phyloP scores from a whole-genome alignment of 2,329 filamentous ascomycete species.

The Aspergillus spinulosporus region DNA sequence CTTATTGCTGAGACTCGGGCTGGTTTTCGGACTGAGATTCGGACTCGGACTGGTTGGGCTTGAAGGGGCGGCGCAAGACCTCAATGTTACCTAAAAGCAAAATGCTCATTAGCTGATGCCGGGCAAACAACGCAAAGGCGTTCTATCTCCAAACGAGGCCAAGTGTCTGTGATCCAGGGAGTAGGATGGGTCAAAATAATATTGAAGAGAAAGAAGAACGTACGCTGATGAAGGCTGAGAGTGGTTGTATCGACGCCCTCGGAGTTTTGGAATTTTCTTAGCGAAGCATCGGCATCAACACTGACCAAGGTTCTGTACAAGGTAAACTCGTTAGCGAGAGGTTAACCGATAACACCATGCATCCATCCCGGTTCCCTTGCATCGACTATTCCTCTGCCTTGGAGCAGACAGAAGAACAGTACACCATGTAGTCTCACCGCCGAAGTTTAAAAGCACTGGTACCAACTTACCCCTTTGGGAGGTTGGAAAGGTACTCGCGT shows the following conservation, averaged over 20 bases:
- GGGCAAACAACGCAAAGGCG: neutral
- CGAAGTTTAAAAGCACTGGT: neutral
- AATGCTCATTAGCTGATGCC: neutral
- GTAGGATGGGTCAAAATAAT: neutral
- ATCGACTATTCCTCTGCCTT: neutral
- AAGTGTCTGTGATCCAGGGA: no score
- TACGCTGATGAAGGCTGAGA: conserved; percentile 79
- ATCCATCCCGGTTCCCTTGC: neutral
- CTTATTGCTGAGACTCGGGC: neutral
- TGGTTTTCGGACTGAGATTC: no score
- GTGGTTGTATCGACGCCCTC: conserved; percentile 65
- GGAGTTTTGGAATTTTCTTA: conserved; percentile 65
- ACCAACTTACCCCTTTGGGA: conserved; percentile 81
- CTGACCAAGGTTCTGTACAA: conserved; percentile 69
- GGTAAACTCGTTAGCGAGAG: conserved; percentile 14
- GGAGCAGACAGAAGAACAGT: neutral
- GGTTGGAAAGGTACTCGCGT: conserved; percentile 68
- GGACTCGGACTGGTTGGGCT: no score
- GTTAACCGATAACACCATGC: neutral
- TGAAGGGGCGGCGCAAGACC: neutral
- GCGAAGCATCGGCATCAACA: conserved; percentile 77
- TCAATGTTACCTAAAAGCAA: neutral
- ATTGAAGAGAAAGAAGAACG: conserved; percentile 33
- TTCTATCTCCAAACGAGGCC: no score
- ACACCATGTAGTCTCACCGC: neutral